Evolutionary conservation across 2,329 filamentous ascomycete genomes (phyloP).

Genomic region (Chaetomium sp.): DNA sequence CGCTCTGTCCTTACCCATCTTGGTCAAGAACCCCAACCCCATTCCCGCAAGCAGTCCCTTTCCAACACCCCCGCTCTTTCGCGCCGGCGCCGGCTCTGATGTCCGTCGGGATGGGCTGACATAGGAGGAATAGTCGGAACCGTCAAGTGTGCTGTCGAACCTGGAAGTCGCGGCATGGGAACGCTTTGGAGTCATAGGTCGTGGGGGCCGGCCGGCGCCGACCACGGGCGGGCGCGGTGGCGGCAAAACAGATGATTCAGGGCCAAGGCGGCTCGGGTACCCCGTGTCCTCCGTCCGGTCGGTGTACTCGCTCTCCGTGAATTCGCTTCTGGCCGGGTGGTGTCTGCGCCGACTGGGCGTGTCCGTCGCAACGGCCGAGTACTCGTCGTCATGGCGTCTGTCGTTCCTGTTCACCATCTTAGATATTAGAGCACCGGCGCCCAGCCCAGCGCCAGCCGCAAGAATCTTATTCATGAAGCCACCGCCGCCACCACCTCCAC

Average conservation of each 20-base stretch:
- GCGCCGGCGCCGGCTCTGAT: constrained; percentile 30
- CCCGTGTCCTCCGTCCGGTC: constrained; percentile 27
- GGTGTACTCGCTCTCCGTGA: constrained; percentile 46
- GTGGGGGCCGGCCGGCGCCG: constrained; percentile 38
- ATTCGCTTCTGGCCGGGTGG: constrained; percentile 32
- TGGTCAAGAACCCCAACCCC: constrained; percentile 62
- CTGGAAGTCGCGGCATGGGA: constrained; percentile 39
- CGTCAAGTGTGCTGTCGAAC: constrained; percentile 39
- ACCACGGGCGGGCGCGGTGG: constrained; percentile 39
- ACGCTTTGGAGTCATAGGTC: constrained; percentile 42
- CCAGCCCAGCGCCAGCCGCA: constrained; percentile 54
- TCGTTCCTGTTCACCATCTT: constrained; percentile 50
- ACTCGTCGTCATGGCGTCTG: constrained; percentile 45
- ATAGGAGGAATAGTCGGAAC: constrained; percentile 55
- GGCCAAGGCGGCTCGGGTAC: constrained; percentile 24
- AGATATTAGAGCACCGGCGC: constrained; percentile 56
- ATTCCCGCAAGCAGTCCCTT: constrained; percentile 55
- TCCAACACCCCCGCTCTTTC: constrained; percentile 37
- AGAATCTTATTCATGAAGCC: constrained; percentile 56
- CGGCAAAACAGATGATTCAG: constrained; percentile 40
- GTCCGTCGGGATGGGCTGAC: constrained; percentile 56
- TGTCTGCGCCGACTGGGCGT: constrained; percentile 47
- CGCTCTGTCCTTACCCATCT: constrained; percentile 54
- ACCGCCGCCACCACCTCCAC: constrained; percentile 27
- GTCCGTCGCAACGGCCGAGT: constrained; percentile 56